These are phyloP conservation scores for Trichoderma sp. DNA, from an alignment of 2,329 filamentous ascomycete genomes.

Conservation along the genomic window DNA sequence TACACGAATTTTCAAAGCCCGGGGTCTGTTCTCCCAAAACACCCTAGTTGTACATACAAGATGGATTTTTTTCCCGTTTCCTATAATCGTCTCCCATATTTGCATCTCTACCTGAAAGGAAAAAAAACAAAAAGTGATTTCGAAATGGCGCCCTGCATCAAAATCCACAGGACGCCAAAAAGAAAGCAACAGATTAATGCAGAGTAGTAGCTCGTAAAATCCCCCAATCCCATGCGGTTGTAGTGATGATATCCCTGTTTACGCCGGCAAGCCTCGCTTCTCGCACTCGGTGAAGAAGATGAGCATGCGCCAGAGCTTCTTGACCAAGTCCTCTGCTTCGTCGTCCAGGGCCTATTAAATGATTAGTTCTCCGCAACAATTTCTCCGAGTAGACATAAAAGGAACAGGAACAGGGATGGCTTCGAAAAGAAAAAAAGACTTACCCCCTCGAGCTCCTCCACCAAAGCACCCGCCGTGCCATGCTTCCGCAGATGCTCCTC, in stretches of 20 bases:
- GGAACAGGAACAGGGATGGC: neutral
- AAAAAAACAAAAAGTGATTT: neutral
- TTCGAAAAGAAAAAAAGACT: slow-evolving; percentile 36
- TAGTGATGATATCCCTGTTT: slow-evolving; percentile 22
- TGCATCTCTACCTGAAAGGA: neutral
- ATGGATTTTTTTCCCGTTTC: neutral
- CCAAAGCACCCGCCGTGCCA: slow-evolving; percentile 72
- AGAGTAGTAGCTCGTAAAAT: neutral
- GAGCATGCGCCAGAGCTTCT: slow-evolving; percentile 97
- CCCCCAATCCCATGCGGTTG: neutral
- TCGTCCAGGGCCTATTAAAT: slow-evolving; percentile 74
- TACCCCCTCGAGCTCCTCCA: slow-evolving; percentile 81
- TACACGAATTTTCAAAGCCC: neutral
- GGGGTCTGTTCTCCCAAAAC: neutral
- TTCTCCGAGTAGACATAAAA: neutral
- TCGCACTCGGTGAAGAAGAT: slow-evolving; percentile 97
- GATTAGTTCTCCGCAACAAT: slow-evolving; percentile 28
- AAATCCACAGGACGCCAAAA: neutral
- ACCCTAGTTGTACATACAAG: slow-evolving; percentile 8
- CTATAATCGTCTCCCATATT: neutral
- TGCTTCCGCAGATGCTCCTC: slow-evolving; percentile 79
- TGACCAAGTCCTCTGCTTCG: slow-evolving; percentile 88
- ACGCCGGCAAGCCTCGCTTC: slow-evolving; percentile 78
- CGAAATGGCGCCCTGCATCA: neutral
- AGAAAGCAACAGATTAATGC: neutral